phyloP scores from a whole-genome alignment of 768 basidiomycete species.

The Exidia glandulosa region DNA sequence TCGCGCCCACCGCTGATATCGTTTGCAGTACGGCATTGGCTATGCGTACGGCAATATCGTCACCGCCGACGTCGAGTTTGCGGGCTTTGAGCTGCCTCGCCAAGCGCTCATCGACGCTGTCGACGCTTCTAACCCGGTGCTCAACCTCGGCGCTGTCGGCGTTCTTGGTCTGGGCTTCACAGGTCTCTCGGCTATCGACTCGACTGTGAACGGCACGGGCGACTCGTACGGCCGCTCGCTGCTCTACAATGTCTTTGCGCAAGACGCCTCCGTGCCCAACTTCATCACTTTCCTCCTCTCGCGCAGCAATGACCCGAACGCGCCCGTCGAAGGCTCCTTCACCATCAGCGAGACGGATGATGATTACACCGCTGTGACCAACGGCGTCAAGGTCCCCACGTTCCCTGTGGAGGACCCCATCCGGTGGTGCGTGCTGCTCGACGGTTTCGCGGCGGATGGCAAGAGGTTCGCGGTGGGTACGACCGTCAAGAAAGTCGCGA shows the following conservation, averaged over 20 bases:
- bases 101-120: constrained; percentile 66
- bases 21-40: constrained; percentile 62
- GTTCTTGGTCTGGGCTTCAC: constrained; percentile 72
- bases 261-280: constrained; percentile 61
- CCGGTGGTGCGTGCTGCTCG: constrained; percentile 70
- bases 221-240: constrained; percentile 51
- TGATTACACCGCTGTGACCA: constrained; percentile 46
- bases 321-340: constrained; percentile 56
- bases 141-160: constrained; percentile 59
- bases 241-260: constrained; percentile 63
- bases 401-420: constrained; percentile 55
- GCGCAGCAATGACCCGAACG: constrained; percentile 38
- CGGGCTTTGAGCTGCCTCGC: constrained; percentile 49
- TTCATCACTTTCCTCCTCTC: constrained; percentile 71
- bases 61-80: constrained; percentile 53
- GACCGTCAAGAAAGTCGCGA: constrained; percentile 44
- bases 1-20: neutral
- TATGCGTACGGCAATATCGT: constrained; percentile 61
- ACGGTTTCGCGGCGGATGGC: constrained; percentile 53
- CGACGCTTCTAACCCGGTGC: constrained; percentile 56
- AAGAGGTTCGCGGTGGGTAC: constrained; percentile 42
- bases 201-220: constrained; percentile 43
- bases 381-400: constrained; percentile 51
- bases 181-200: constrained; percentile 62
- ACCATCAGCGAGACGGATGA: constrained; percentile 66